Conservation (phyloP, 495 filamentous ascomycete genomes). For the Cudoniella acicularis region DNA sequence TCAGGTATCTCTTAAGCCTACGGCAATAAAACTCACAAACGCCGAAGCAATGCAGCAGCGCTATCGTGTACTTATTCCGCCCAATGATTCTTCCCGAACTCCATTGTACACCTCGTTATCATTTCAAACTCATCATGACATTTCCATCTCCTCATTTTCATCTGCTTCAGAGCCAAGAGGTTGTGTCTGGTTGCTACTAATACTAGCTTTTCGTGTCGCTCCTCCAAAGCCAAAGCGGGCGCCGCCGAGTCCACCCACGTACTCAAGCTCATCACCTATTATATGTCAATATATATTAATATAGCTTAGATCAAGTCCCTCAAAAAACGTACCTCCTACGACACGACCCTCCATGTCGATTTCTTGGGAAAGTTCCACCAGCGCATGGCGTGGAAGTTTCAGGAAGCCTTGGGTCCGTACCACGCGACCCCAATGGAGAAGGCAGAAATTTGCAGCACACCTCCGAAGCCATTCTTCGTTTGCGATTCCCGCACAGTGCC, state of each 20-base stretch:
- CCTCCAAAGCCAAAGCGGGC: conserved; percentile 54
- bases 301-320: conserved; percentile 1
- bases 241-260: conserved; percentile 64
- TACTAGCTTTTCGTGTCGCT: conserved; percentile 50
- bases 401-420: conserved; percentile 86
- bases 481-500: conserved; percentile 87
- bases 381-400: conserved; percentile 65
- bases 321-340: conserved; percentile 54
- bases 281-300: conserved; percentile 18
- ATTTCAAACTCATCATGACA: conserved; percentile 34
- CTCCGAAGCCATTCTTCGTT: conserved; percentile 90
- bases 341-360: conserved; percentile 88
- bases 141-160: conserved; percentile 62
- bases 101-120: conserved; percentile 5
- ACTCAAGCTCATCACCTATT: conserved; percentile 66
- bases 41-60: background rate
- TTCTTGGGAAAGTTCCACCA: conserved; percentile 90
- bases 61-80: background rate
- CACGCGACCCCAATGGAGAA: conserved; percentile 91
- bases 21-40: background rate
- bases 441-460: conserved; percentile 81
- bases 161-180: conserved; percentile 67
- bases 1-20: background rate
- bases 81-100: background rate
- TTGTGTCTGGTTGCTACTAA: conserved; percentile 52